Base-by-base conservation (phyloP, 2,329 filamentous ascomycete genomes). In the Pseudocercospora fijiensis region DNA sequence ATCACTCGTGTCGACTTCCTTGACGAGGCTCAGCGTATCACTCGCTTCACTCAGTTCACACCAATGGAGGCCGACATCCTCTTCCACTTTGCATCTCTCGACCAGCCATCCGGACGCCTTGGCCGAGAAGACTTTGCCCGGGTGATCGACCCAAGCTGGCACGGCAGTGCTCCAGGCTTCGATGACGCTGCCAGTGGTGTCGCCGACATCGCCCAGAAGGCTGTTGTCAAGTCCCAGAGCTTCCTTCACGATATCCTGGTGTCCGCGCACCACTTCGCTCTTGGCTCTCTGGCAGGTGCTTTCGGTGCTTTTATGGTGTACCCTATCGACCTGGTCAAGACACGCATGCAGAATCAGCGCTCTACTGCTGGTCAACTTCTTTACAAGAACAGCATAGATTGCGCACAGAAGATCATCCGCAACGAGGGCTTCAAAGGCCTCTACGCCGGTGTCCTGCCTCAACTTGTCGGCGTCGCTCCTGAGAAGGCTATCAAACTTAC, bases 231-330 rank as follows among this genome's bases (percentile, higher is more conserved):
- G 30, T 81, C 85, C 10, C 80, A 83, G 71, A 80, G 83, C 64
- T 71, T 92, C 65, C 70, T 96, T 16, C 80, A 87, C 67, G 81
- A 85, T 61, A 75, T 92, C 30, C 78, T 91, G 13, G 90, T 93
- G 75, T 96, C 93, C 1, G 86, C 83, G 1, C 96, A 97, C 78
- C 93, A 96, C 82, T 99, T 99, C 76, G 87, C 82, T 2, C 86
- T 99, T 6, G 95, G 95, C 64, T 92, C 90, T 76, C 71, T 96
- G 70, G 95, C 95, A 7, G 95, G 95, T 79, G 95, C 95, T 9
- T 99, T 99, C 76, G 95, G 95, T 76, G 95, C 95, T 11, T 98
- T 99, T 77, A 97, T 99, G 92, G 95, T 99, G 60, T 99, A 99
- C 77, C 95, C 95, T 24, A 98, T 99, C 75, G 95, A 99, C 81